Percentiles rank a stretch among this genome's conserved stretches.
These are phyloP conservation scores for Ricinus communis DNA, from an alignment of 345 rosid species.

Conservation along the genomic window DNA sequence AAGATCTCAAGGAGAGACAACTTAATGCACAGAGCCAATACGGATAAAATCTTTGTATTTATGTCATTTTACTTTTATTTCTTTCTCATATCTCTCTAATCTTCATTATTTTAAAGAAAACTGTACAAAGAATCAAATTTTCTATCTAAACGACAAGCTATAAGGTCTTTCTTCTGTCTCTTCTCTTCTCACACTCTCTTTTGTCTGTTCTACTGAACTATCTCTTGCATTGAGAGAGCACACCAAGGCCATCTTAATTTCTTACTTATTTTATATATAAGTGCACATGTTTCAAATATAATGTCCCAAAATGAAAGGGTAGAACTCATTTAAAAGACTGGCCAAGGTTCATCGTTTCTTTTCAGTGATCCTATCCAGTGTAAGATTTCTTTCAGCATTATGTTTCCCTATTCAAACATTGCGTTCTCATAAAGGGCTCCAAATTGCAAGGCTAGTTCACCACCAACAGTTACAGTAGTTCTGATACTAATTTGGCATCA, in stretches of 20 bases:
- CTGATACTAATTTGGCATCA: too few species aligned
- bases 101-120: slow-evolving; percentile 11
- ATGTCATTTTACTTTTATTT: not conserved
- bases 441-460: too few species aligned
- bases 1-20: slow-evolving; percentile 55
- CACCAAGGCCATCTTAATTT: not conserved
- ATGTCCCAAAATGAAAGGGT: too few species aligned
- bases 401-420: too few species aligned
- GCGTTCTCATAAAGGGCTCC: too few species aligned
- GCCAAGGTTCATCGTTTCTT: too few species aligned
- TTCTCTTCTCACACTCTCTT: slow-evolving; percentile 51
- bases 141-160: slow-evolving; percentile 43
- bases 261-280: too few species aligned
- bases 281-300: too few species aligned
- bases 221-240: slow-evolving; percentile 9
- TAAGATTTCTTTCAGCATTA: too few species aligned
- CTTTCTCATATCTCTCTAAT: not conserved
- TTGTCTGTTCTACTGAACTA: slow-evolving; percentile 42
- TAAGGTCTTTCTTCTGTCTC: slow-evolving; percentile 54
- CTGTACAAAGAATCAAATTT: slow-evolving; percentile 36
- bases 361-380: too few species aligned
- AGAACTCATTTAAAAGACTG: too few species aligned
- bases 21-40: slow-evolving; percentile 52
- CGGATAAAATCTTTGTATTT: slow-evolving; percentile 17
- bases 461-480: too few species aligned